Evolutionary conservation across 2,329 filamentous ascomycete genomes (phyloP), one percentile per base, ranked within the genome.

Genomic region (Fusarium sp.): DNA sequence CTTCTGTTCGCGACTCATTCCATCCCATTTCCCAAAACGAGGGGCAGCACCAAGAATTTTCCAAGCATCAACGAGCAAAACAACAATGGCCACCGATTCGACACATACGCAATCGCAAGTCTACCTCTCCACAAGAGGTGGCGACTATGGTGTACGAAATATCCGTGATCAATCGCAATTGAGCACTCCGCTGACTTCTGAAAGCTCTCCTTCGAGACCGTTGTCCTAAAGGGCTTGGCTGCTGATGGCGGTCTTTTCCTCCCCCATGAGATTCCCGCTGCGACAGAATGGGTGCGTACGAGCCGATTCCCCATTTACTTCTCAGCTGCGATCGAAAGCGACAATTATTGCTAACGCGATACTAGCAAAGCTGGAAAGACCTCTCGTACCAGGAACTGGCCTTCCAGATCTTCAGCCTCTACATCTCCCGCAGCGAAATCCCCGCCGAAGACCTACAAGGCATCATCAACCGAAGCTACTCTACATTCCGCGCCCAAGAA

Each of bases 201-300:
- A 29, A 73, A 94, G 92, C 87, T 96, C 75, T 94, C 93, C 56
- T 97, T 97, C 80, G 94, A 97, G 83, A 90, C 94, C 57, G 94
- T 94, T 48, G 94, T 97, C 41, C 86, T 97, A 68, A 95, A 97
- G 82, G 94, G 94, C 49, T 89, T 97, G 63, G 94, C 94, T 61
- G 86, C 89, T 35, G 94, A 97, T 78, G 93, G 93, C 61, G 94
- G 94, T 54, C 90, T 97, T 27, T 97, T 95, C 85, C 91, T 97
- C 66, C 94, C 94, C 37, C 92, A 97, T 79, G 87, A 91, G 69
- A 92, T 95, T 69, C 94, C 94, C 19, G 81, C 84, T 8, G 89
- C 89, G 62, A 80, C 80, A 63, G 85, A 90, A 80, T 94, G 92
- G 90, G 73, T 75, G 37, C 49, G 73, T 73, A 61, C 29, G 78